phyloP scores from a whole-genome alignment of 73 alveolate genomes.

The Diophrys sp. region DNA sequence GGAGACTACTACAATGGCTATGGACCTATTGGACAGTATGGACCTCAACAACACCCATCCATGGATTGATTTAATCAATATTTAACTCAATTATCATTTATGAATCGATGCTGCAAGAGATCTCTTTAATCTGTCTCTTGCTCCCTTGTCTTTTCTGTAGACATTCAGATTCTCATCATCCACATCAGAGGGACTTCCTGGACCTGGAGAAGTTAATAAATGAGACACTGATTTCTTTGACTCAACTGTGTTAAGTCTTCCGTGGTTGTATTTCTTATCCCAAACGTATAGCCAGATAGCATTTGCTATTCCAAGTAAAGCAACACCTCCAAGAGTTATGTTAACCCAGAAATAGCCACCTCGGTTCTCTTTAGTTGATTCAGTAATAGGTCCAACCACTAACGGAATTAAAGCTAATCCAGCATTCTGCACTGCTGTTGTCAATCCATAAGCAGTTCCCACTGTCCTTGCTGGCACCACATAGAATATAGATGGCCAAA shows the following conservation, averaged over 20 bases:
- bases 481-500: slow-evolving; percentile 85
- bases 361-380: background rate
- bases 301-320: background rate
- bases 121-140: background rate
- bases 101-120: background rate
- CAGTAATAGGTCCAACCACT: slow-evolving; percentile 53
- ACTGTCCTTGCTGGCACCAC: slow-evolving; percentile 70
- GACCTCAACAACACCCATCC: too few relatives aligned
- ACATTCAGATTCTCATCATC: background rate
- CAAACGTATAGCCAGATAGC: background rate
- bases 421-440: slow-evolving; percentile 71
- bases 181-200: background rate
- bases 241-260: background rate
- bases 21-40: too few relatives aligned
- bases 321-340: background rate
- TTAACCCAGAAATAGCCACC: background rate
- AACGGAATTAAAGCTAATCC: slow-evolving; percentile 75
- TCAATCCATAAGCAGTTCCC: slow-evolving; percentile 90
- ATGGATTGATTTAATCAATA: too few relatives aligned
- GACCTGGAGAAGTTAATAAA: background rate
- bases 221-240: background rate
- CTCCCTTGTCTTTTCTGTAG: background rate
- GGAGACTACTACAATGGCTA: too few relatives aligned
- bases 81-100: too few relatives aligned
- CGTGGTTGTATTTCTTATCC: background rate